phyloP scores from a whole-genome alignment of 2,329 filamentous ascomycete species.

The Aspergillus pseudotamarii region DNA sequence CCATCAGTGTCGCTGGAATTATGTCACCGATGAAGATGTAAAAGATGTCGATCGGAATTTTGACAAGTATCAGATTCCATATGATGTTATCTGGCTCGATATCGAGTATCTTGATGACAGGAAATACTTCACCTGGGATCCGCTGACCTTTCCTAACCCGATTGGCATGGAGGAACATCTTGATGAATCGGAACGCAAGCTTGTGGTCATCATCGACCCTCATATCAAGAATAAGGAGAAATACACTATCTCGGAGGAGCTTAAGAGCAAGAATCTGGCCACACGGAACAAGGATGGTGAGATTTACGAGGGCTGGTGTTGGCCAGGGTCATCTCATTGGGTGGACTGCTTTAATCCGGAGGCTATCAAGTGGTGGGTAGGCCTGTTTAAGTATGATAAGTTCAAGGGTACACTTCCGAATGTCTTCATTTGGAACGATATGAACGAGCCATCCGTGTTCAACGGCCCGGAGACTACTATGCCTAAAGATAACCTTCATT shows the following conservation, averaged over 20 bases:
- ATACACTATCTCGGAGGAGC: constrained; percentile 75
- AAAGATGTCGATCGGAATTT: constrained; percentile 96
- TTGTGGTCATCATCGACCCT: constrained; percentile 93
- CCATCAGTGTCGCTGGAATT: constrained; percentile 99
- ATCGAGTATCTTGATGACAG: constrained; percentile 96
- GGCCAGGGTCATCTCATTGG: constrained; percentile 97
- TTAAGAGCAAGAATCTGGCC: constrained; percentile 81
- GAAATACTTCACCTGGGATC: constrained; percentile 98
- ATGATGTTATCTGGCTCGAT: constrained; percentile 98
- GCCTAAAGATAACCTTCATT: constrained; percentile 96
- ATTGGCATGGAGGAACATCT: constrained; percentile 86
- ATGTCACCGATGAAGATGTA: constrained; percentile 94
- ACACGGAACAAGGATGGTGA: constrained; percentile 88
- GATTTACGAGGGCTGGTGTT: constrained; percentile 96
- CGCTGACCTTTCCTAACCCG: constrained; percentile 82
- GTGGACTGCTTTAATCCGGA: constrained; percentile 95
- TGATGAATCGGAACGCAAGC: constrained; percentile 80
- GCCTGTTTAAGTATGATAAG: constrained; percentile 80
- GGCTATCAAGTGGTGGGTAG: constrained; percentile 86
- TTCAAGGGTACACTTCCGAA: constrained; percentile 88
- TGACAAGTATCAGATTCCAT: constrained; percentile 92
- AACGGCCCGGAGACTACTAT: constrained; percentile 98
- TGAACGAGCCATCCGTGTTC: constrained; percentile 99
- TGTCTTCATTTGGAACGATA: constrained; percentile 97
- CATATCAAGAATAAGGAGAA: constrained; percentile 91